phyloP scores from a whole-genome alignment of 1,284 basidiomycete species.

The Papiliotrema nemorosa region DNA sequence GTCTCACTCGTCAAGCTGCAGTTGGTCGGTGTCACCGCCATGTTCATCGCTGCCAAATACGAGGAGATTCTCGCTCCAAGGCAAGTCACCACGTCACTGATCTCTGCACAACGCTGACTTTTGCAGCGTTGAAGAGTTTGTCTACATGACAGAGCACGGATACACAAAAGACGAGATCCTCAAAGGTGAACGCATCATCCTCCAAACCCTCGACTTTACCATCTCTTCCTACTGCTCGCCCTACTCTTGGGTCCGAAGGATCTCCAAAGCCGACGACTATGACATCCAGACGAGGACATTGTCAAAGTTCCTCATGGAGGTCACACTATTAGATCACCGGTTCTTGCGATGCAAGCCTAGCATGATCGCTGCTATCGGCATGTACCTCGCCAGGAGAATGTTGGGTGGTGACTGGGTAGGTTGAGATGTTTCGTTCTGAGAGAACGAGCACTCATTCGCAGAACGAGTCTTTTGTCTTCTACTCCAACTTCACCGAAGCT shows the following conservation, averaged over 20 bases:
- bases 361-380: conserved; percentile 92
- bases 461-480: conserved; percentile 88
- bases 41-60: conserved; percentile 65
- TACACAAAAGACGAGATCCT: conserved; percentile 92
- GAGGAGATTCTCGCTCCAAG: conserved; percentile 69
- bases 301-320: conserved; percentile 96
- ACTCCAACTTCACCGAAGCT: conserved; percentile 88
- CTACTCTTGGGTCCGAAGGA: conserved; percentile 97
- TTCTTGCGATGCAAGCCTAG: conserved; percentile 93
- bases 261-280: conserved; percentile 98
- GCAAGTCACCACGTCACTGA: conserved; percentile 14
- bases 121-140: conserved; percentile 84
- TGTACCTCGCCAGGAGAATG: conserved; percentile 93
- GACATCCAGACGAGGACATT: conserved; percentile 96
- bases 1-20: conserved; percentile 63
- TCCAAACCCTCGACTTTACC: conserved; percentile 86
- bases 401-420: conserved; percentile 89
- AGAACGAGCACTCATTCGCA: conserved; percentile 39
- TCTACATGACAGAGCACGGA: conserved; percentile 94
- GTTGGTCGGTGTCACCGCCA: conserved; percentile 62
- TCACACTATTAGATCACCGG: conserved; percentile 86
- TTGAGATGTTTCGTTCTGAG: conserved; percentile 18
- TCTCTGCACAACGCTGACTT: neutral
- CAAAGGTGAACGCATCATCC: conserved; percentile 93
- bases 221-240: conserved; percentile 97